Evolutionary conservation across 2,329 filamentous ascomycete genomes (phyloP), one percentile per base, ranked within the genome.

Genomic region (Aspergillus sojae): DNA sequence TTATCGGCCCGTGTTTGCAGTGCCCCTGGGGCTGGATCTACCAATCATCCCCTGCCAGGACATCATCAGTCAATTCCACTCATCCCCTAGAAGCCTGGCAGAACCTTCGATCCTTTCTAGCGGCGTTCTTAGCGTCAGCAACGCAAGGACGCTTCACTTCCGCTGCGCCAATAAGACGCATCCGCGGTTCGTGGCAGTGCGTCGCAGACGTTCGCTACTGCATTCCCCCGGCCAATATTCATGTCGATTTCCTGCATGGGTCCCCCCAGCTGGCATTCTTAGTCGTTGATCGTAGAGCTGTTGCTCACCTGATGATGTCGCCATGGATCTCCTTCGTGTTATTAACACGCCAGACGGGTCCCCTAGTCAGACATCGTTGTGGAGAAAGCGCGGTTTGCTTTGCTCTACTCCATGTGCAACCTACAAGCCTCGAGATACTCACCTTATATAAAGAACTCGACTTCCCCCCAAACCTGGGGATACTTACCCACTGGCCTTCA

Each of bases 91-190:
- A 70, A 70, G 62, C 45, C 55, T 62, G 64, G 45, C 63, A 64
- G 66, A 69, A 70, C 61, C 50, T 65, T 65, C 64, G 43, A 58
- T 64, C 59, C 60, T 58, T 70, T 70, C 68, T 53, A 63, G 67
- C 56, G 48, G 57, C 57, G 63, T 67, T 70, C 69, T 68, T 70
- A 69, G 68, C 65, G 68, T 65, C 61, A 65, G 65, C 68, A 58
- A 58, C 63, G 63, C 66, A 62, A 60, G 67, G 66, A 65, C 59
- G 61, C 64, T 54, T 63, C 62, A 67, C 59, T 66, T 54, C 53
- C 21, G 39, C 30, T 28, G 32, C 61, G 23, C 68, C 68, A 70
- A 70, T 52, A 19, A 32, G 28, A 32, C 26, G 16, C 16, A 26
- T 5, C n/a, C 9, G 28, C 48, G 16, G 48, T 32, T 52, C 14